These are phyloP conservation scores for Bothia castanella DNA, from an alignment of 1,284 basidiomycete genomes.

Conservation along the genomic window DNA sequence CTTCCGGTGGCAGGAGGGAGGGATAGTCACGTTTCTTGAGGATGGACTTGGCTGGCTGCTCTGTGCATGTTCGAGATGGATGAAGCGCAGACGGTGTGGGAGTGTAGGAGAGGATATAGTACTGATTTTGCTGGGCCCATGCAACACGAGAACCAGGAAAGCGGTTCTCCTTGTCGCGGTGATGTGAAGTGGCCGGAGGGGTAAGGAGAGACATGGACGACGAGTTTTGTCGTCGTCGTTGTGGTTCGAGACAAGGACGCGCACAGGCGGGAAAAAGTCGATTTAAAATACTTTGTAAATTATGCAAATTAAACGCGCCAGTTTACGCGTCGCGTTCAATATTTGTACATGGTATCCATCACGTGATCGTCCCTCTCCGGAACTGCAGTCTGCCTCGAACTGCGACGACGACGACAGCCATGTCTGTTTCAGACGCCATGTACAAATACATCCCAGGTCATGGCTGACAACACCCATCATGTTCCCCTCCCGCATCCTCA, in stretches of 20 bases:
- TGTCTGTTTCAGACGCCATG: neutral
- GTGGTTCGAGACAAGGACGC: slow-evolving; percentile 10
- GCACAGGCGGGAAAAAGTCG: slow-evolving; percentile 14
- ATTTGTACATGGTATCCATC: slow-evolving; percentile 19
- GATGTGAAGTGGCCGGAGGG: slow-evolving; percentile 61
- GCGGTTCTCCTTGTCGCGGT: slow-evolving; percentile 50
- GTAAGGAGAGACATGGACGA: slow-evolving; percentile 50
- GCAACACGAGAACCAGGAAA: slow-evolving; percentile 45
- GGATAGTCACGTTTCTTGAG: slow-evolving; percentile 48
- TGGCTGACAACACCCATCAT: slow-evolving; percentile 1
- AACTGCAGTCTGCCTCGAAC: too few species aligned
- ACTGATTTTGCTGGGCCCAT: slow-evolving; percentile 57
- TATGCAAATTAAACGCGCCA: slow-evolving; percentile 33
- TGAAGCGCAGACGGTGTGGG: slow-evolving; percentile 30
- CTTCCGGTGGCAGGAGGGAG: slow-evolving; percentile 38
- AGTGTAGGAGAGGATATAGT: slow-evolving; percentile 45
- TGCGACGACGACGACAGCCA: too few species aligned
- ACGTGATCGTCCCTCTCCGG: slow-evolving; percentile 22
- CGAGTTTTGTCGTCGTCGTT: slow-evolving; percentile 21
- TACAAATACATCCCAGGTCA: neutral
- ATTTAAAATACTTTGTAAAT: slow-evolving; percentile 34
- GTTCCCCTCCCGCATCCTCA: slow-evolving; percentile 8
- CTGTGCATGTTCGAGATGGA: slow-evolving; percentile 36
- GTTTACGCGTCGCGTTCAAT: slow-evolving; percentile 37
- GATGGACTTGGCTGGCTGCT: slow-evolving; percentile 55